Evolutionary conservation across 768 basidiomycete species (phyloP).

Genomic region (Tulasnella sp.): DNA sequence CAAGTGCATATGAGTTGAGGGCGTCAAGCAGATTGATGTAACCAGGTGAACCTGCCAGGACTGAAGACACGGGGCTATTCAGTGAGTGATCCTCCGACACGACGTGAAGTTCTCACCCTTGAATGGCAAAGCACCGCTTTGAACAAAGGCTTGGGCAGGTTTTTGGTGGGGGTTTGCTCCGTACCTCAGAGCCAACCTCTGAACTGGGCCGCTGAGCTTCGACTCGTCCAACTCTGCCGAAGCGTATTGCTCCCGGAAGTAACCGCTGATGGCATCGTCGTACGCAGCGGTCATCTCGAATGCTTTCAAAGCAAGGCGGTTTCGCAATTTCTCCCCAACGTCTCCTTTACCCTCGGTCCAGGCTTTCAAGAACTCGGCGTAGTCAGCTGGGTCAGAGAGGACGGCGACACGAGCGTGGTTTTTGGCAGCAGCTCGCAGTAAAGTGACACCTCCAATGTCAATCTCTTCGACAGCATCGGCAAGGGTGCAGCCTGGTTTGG

Average conservation of each 20-base stretch:
- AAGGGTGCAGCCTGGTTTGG: slow-evolving; percentile 80
- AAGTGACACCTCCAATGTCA: slow-evolving; percentile 97
- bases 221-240: slow-evolving; percentile 62
- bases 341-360: slow-evolving; percentile 70
- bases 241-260: slow-evolving; percentile 94
- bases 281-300: slow-evolving; percentile 95
- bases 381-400: slow-evolving; percentile 83
- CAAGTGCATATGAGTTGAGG: slow-evolving; percentile 92
- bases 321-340: slow-evolving; percentile 61
- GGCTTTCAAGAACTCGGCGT: slow-evolving; percentile 66
- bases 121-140: slow-evolving; percentile 84
- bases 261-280: slow-evolving; percentile 90
- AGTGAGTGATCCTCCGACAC: neutral
- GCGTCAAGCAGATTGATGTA: slow-evolving; percentile 98
- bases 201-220: slow-evolving; percentile 58
- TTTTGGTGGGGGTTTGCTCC: slow-evolving; percentile 99
- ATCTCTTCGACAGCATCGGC: slow-evolving; percentile 94
- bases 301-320: slow-evolving; percentile 86
- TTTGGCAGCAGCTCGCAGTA: slow-evolving; percentile 95
- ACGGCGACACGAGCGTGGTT: slow-evolving; percentile 92
- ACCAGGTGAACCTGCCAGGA: slow-evolving; percentile 87
- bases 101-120: slow-evolving; percentile 49
- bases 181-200: slow-evolving; percentile 81
- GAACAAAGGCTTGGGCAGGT: slow-evolving; percentile 92
- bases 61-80: slow-evolving; percentile 36